These are phyloP conservation scores for Fusarium chaquense DNA, from an alignment of 2,329 filamentous ascomycete species.

Conservation along the genomic window DNA sequence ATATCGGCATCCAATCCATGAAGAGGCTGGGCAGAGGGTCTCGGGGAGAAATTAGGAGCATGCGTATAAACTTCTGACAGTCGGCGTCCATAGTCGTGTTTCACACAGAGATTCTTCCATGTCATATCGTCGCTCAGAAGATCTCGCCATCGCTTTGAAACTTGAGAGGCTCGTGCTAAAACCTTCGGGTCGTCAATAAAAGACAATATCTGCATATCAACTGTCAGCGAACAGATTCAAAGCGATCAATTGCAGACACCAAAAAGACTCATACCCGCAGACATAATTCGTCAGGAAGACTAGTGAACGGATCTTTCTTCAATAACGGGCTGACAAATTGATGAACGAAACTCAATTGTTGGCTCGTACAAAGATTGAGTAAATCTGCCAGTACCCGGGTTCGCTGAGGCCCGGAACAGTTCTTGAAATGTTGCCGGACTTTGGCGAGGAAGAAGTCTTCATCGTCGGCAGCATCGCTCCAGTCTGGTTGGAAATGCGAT, in stretches of 20 bases:
- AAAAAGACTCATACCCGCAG: constrained; percentile 74
- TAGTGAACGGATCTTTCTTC: constrained; percentile 96
- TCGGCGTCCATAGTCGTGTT: constrained; percentile 84
- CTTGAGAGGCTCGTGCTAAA: constrained; percentile 90
- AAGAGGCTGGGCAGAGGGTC: constrained; percentile 48
- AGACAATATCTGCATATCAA: constrained; percentile 78
- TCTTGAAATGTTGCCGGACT: constrained; percentile 82
- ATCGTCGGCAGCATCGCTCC: constrained; percentile 81
- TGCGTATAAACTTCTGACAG: constrained; percentile 63
- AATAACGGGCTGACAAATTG: constrained; percentile 94
- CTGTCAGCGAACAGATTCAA: constrained; percentile 7
- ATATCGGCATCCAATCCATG: constrained; percentile 54
- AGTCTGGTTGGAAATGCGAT: constrained; percentile 72
- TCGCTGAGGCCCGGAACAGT: constrained; percentile 79
- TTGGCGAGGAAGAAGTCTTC: constrained; percentile 87
- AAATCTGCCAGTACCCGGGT: constrained; percentile 88
- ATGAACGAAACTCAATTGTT: constrained; percentile 94
- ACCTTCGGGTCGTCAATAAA: constrained; percentile 98
- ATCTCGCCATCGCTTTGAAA: constrained; percentile 95
- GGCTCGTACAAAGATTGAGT: constrained; percentile 93
- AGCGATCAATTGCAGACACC: not conserved
- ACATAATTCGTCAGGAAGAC: constrained; percentile 92
- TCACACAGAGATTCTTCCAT: constrained; percentile 97
- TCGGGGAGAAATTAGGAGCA: constrained; percentile 48
- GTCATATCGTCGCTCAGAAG: constrained; percentile 96